These are phyloP conservation scores for Colletotrichum siamense DNA, from an alignment of 2,329 filamentous ascomycete species.

Conservation along the genomic window DNA sequence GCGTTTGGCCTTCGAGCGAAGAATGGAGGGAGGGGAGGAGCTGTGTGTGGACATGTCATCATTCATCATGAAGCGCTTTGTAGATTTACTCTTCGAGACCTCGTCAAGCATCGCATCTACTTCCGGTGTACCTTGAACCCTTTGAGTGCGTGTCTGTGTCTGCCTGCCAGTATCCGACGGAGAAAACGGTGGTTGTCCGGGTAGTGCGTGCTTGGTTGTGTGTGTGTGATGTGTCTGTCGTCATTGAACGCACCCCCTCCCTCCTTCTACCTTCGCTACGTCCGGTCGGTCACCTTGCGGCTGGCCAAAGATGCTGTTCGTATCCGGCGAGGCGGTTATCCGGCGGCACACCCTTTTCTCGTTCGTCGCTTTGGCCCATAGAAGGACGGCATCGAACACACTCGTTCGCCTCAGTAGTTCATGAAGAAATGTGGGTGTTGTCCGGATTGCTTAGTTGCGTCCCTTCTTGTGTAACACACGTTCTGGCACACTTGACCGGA, in stretches of 20 bases:
- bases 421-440: neutral
- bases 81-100: constrained; percentile 12
- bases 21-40: neutral
- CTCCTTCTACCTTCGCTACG: neutral
- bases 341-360: neutral
- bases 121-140: neutral
- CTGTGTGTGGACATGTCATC: neutral
- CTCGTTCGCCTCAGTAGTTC: neutral
- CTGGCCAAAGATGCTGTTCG: neutral
- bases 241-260: neutral
- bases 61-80: neutral
- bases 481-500: neutral
- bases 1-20: neutral
- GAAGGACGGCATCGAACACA: neutral
- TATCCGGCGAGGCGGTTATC: neutral
- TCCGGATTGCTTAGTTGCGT: neutral
- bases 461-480: neutral
- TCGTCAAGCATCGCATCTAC: neutral
- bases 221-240: neutral
- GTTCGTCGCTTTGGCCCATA: neutral
- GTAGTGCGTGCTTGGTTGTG: neutral
- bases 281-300: neutral
- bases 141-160: neutral
- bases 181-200: neutral
- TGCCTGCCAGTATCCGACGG: neutral